These are phyloP conservation scores for Pisolithus orientalis DNA, from an alignment of 768 basidiomycete genomes.

Conservation along the genomic window DNA sequence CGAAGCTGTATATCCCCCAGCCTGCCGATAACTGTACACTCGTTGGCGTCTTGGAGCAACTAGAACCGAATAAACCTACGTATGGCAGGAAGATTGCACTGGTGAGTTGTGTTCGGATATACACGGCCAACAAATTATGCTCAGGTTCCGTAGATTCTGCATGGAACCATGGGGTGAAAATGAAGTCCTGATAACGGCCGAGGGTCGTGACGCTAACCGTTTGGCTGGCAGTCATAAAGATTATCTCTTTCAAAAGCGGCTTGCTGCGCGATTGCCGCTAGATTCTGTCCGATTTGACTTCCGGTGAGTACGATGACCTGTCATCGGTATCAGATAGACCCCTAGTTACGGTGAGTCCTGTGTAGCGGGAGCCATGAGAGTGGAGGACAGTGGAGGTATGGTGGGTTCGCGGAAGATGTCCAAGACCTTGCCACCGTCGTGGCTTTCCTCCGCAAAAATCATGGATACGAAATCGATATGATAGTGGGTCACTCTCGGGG, in stretches of 20 bases:
- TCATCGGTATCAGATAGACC: constrained; percentile 1
- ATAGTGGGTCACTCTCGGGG: constrained; percentile 79
- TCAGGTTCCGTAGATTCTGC: constrained; percentile 53
- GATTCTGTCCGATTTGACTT: constrained; percentile 89
- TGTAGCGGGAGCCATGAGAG: constrained; percentile 74
- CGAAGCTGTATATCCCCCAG: constrained; percentile 50
- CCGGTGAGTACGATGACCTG: constrained; percentile 41
- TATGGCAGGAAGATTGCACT: constrained; percentile 58
- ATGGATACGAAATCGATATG: constrained; percentile 64
- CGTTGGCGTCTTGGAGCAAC: constrained; percentile 60
- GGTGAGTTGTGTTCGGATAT: constrained; percentile 34
- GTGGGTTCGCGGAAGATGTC: constrained; percentile 53
- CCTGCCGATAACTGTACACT: constrained; percentile 39
- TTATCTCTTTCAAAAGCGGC: constrained; percentile 73
- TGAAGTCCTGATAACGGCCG: neutral
- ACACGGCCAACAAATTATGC: constrained; percentile 7
- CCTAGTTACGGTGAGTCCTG: neutral
- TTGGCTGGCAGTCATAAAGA: constrained; percentile 63
- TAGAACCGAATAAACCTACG: constrained; percentile 43
- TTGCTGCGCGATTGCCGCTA: constrained; percentile 56
- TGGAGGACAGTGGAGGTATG: constrained; percentile 57
- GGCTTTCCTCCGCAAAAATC: constrained; percentile 47
- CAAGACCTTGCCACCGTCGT: constrained; percentile 64
- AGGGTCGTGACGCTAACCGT: neutral
- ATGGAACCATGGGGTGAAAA: constrained; percentile 71